Evolutionary conservation across 495 filamentous ascomycete genomes (phyloP).

Genomic region (Aspergillus carlsbadensis): DNA sequence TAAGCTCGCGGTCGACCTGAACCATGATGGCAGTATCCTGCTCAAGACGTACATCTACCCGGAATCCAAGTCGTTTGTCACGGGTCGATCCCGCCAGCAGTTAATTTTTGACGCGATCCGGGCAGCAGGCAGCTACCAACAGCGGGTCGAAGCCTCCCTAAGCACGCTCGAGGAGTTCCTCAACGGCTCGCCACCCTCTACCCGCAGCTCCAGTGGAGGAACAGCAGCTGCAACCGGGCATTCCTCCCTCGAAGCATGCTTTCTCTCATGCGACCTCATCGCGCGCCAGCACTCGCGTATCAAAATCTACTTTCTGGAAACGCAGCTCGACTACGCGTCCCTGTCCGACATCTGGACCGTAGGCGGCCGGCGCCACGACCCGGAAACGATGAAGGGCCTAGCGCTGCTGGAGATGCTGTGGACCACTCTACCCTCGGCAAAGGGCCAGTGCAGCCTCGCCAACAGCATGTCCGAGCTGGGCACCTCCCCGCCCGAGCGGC

Average conservation of each 20-base stretch:
- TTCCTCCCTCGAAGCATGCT: too few relatives aligned
- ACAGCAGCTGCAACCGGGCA: too few relatives aligned
- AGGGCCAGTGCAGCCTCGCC: too few relatives aligned
- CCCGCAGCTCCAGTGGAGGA: too few relatives aligned
- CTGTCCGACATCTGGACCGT: slow-evolving; percentile 17
- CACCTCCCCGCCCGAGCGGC: too few relatives aligned
- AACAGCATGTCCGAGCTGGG: too few relatives aligned
- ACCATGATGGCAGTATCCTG: not conserved
- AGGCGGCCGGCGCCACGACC: slow-evolving; percentile 2
- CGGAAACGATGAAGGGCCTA: not conserved
- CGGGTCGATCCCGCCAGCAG: not conserved
- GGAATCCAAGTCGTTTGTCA: slow-evolving; percentile 2
- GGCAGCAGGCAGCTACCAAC: too few relatives aligned
- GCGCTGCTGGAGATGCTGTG: slow-evolving; percentile 12
- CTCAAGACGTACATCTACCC: slow-evolving; percentile 17
- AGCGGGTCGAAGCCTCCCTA: too few relatives aligned
- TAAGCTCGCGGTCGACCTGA: slow-evolving; percentile 15
- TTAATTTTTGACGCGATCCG: not conserved
- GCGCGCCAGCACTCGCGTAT: slow-evolving; percentile 10
- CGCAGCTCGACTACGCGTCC: not conserved
- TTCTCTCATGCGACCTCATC: slow-evolving; percentile 20
- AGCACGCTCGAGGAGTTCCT: not conserved
- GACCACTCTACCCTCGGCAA: too few relatives aligned
- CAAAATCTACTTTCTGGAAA: slow-evolving; percentile 17
- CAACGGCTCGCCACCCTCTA: not conserved